These are phyloP conservation scores for Pichia cephalocereana DNA, from an alignment of 805 yeast species.

Conservation along the genomic window DNA sequence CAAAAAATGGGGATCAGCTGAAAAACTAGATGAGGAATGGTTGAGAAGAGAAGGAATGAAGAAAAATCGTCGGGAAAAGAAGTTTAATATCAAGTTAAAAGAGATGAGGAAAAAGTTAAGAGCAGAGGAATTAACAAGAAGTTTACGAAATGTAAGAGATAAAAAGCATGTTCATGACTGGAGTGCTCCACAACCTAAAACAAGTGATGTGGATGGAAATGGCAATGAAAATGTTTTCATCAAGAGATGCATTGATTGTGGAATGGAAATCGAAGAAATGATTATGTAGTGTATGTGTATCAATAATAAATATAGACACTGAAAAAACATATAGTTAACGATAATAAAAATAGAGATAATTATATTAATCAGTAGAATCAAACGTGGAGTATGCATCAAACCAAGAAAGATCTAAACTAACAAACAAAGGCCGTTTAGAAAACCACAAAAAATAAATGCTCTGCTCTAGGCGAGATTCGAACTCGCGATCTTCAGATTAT, in stretches of 20 bases:
- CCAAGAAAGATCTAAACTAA: too few species aligned
- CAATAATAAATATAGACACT: too few species aligned
- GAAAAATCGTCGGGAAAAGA: slow-evolving; percentile 64
- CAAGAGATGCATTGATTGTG: slow-evolving; percentile 71
- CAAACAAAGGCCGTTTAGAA: too few species aligned
- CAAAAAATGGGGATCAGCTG: slow-evolving; percentile 91
- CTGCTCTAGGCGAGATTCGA: slow-evolving; percentile 33
- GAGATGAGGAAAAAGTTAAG: slow-evolving; percentile 90
- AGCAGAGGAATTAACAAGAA: slow-evolving; percentile 80
- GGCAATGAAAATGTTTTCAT: slow-evolving; percentile 28
- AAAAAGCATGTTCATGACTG: slow-evolving; percentile 69
- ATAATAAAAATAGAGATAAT: too few species aligned
- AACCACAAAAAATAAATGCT: slow-evolving; percentile 11
- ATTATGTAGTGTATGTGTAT: slow-evolving; percentile 23
- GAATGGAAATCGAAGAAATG: slow-evolving; percentile 77
- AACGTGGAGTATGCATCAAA: too few species aligned
- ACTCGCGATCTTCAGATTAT: slow-evolving; percentile 34
- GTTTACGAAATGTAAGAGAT: slow-evolving; percentile 41
- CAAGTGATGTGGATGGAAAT: neutral
- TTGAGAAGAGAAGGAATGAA: slow-evolving; percentile 68
- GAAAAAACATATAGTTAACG: neutral
- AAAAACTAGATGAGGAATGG: slow-evolving; percentile 88
- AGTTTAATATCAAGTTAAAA: slow-evolving; percentile 64
- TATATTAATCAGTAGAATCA: too few species aligned
- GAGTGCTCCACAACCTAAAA: slow-evolving; percentile 40